phyloP scores from a whole-genome alignment of 495 filamentous ascomycete genomes.

The Penicillium subrubescens region DNA sequence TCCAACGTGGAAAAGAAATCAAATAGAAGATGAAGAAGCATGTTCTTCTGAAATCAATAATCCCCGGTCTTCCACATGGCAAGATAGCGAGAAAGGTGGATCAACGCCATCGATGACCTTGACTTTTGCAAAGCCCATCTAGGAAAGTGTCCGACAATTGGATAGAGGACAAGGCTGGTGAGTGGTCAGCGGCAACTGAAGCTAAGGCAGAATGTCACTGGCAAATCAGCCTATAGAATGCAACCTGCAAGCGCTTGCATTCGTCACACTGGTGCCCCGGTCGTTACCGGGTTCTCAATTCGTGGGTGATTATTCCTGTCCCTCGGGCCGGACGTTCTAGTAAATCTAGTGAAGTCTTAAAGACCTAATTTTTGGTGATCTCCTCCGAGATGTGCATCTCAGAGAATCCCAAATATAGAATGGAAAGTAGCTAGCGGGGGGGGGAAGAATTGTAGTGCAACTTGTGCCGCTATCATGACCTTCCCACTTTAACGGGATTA shows the following conservation, averaged over 20 bases:
- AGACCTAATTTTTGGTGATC: background rate
- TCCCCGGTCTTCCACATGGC: background rate
- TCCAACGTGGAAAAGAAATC: background rate
- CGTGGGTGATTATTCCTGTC: background rate
- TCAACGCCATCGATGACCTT: background rate
- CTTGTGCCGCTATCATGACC: background rate
- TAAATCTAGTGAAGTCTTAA: background rate
- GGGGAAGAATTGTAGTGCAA: background rate
- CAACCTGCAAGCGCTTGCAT: slow-evolving; percentile 40
- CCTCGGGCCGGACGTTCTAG: background rate
- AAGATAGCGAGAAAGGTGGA: background rate
- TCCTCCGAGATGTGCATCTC: background rate
- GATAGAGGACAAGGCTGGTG: slow-evolving; percentile 12
- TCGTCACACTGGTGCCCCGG: slow-evolving; percentile 27
- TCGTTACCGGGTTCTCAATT: background rate
- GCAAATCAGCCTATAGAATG: slow-evolving; percentile 27
- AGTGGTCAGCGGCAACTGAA: slow-evolving; percentile 21
- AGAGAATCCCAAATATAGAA: background rate
- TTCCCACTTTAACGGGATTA: background rate
- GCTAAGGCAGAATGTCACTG: slow-evolving; percentile 15
- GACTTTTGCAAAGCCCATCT: background rate
- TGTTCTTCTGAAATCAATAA: background rate
- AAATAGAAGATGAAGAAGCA: background rate
- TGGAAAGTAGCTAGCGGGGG: background rate
- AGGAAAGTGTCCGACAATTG: background rate